A percentile compares a stretch with the other conserved stretches of the same genome.
Evolutionary conservation across 805 yeast genomes (phyloP).

Genomic region (Barnettozyma wickerhamii): DNA sequence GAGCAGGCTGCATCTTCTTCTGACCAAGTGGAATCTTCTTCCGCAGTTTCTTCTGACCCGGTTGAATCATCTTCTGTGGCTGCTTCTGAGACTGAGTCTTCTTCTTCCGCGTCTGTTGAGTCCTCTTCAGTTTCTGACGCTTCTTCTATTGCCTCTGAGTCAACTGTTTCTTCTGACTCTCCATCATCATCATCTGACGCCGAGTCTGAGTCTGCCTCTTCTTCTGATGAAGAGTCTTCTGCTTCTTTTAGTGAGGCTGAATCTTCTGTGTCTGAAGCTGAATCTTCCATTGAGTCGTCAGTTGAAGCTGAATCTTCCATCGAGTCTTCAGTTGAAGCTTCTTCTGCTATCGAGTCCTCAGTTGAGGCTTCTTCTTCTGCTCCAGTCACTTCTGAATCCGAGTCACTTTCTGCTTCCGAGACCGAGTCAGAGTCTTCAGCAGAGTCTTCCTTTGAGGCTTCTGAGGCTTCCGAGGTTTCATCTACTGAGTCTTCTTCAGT

Average conservation of each 20-base stretch:
- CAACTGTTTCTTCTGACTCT: neutral
- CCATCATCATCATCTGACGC: neutral
- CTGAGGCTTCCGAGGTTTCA: neutral
- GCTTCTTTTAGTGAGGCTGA: neutral
- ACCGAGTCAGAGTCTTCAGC: neutral
- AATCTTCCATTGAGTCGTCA: neutral
- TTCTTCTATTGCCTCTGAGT: slow-evolving; percentile 1
- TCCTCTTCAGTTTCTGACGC: neutral
- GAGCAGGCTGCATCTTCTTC: neutral
- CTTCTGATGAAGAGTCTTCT: neutral
- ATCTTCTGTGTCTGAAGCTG: neutral
- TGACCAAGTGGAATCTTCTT: neutral
- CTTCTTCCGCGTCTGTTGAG: neutral
- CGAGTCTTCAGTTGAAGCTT: neutral
- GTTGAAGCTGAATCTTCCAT: neutral
- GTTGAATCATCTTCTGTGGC: neutral
- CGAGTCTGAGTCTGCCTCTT: neutral
- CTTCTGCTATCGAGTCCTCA: neutral
- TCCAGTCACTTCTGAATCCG: neutral
- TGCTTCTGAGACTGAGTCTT: neutral
- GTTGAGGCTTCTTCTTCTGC: neutral
- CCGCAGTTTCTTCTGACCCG: neutral
- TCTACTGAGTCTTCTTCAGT: neutral
- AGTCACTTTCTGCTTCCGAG: neutral
- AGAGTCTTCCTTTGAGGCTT: neutral